Evolutionary conservation across 331 rosid species (phyloP), one percentile per base, ranked within the genome.

Genomic region (Malus hybrid): DNA sequence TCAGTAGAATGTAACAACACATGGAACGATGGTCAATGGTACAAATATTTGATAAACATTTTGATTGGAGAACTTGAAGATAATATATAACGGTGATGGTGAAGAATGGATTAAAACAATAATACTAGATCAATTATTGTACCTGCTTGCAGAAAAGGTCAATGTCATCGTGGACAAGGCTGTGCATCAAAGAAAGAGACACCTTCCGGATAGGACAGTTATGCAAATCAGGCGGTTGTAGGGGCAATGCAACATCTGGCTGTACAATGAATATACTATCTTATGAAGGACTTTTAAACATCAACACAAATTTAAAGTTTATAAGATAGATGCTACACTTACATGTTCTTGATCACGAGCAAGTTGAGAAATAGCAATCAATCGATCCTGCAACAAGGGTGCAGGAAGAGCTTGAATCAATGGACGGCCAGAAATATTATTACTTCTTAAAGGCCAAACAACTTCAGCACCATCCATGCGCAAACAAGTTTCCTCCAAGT

Each of bases 281-380:
- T 19, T 57, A 74, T 50, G 72, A 80, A 86, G 36, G 67, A 62
- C 27, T 39, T 71, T 54, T 24, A 13, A 73, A 48, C 71, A 33
- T 73, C 28, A 77, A 42, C 61, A 27, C 4, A 67, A 70, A 36
- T 66, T 67, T 39, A 68, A 13, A 46, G 65, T 52, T 61, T 36
- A 44, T 73, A 71, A 46, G 54, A 46, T 33, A 76, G 79, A 70
- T 50, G 78, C 80, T 22, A 7, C 15, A 64, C 87, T 87, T 83
- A 95, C 99, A 83, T 90, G 97, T 80, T 95, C 99, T 85, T 92
- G 99, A 76, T 95, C 99, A 67, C 89, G 90, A 64, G 97, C 86
- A 67, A 95, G 86, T 83, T 95, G 99, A 66, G 97, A 85, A 80
- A 92, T 86, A 73, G 99, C 97, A 84, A 95, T 87, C 77, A 95